Evolutionary conservation across 2,329 filamentous ascomycete genomes (phyloP).

Genomic region (Calonectria fujianensis): DNA sequence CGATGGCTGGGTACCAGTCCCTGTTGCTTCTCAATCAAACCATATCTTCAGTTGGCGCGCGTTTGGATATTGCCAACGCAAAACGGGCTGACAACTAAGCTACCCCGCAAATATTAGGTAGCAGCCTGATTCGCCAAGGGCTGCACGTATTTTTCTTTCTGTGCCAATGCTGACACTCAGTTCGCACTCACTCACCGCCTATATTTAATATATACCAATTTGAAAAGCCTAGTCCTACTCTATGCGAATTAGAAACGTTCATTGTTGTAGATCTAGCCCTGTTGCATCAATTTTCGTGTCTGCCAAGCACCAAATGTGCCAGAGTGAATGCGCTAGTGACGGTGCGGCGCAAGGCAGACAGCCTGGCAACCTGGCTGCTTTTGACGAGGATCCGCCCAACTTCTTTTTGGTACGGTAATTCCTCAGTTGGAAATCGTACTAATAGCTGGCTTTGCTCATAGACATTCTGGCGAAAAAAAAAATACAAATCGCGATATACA

Average conservation of each 20-base stretch:
- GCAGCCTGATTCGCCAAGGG: background rate
- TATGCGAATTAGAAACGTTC: background rate
- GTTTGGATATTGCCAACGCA: background rate
- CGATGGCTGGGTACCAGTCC: no score
- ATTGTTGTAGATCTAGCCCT: background rate
- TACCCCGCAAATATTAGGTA: background rate
- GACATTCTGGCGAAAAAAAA: background rate
- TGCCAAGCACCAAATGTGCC: background rate
- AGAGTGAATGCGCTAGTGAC: background rate
- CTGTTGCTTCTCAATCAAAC: no score
- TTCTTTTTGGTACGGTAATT: conserved; percentile 6
- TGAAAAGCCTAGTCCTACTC: background rate
- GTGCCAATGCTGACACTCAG: background rate
- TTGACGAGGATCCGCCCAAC: conserved; percentile 3
- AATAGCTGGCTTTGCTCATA: no score
- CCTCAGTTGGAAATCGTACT: background rate
- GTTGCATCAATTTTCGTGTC: background rate
- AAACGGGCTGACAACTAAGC: background rate
- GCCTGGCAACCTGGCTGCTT: background rate
- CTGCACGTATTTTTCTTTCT: no score
- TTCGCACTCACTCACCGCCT: background rate
- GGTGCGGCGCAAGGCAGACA: conserved; percentile 10
- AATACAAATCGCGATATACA: background rate
- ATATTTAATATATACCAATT: background rate
- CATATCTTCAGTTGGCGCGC: no score